A percentile compares a stretch with the other conserved stretches of the same genome.
Evolutionary conservation across 176 grass and related monocot species (phyloP).

Genomic region (Triticum dicoccoides): DNA sequence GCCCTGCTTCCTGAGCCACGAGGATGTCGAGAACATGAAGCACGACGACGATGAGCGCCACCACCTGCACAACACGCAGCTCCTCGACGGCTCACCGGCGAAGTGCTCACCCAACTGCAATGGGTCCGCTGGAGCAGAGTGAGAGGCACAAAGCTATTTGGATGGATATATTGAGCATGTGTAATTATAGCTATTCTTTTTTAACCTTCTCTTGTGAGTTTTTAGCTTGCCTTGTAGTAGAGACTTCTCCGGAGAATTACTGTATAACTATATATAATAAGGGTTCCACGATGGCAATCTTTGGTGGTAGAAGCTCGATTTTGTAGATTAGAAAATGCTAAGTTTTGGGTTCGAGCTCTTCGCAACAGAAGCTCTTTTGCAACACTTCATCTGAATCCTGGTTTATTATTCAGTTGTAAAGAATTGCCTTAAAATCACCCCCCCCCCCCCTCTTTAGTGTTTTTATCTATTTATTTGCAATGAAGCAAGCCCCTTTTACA

Average conservation of each 20-base stretch:
- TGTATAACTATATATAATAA: constrained; percentile 19
- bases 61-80: constrained; percentile 46
- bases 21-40: constrained; percentile 63
- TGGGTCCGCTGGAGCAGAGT: background rate
- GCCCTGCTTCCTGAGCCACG: constrained; percentile 73
- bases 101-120: constrained; percentile 38
- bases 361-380: no score
- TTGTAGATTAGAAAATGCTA: constrained; percentile 12
- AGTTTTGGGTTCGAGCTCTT: constrained; percentile 5
- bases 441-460: no score
- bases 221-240: constrained; percentile 31
- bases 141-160: background rate
- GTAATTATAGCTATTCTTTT: constrained; percentile 5
- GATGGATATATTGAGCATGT: constrained; percentile 6
- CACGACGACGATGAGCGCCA: constrained; percentile 46
- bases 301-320: constrained; percentile 5
- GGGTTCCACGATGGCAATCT: constrained; percentile 24
- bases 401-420: background rate
- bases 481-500: no score
- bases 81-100: constrained; percentile 23
- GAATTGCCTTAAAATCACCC: background rate
- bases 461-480: no score
- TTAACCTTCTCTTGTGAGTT: background rate
- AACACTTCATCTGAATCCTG: background rate
- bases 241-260: background rate